Conservation (phyloP, 371 early-diverging fungal genomes). For the Blakeslea trispora region DNA sequence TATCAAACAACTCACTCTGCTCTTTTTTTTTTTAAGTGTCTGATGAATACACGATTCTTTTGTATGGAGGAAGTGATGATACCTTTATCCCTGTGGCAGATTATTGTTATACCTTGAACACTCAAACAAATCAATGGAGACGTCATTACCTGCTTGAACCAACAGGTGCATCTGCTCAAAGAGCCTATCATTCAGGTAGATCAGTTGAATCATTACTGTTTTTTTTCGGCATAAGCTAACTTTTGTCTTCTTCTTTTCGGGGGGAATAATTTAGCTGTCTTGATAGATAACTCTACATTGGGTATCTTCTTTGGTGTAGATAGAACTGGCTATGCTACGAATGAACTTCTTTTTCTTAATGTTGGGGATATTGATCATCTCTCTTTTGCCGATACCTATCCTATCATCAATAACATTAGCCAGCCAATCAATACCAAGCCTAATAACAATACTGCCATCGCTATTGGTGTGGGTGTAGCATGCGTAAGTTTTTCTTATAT, state of each 20-base stretch:
- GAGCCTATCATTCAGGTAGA: slow-evolving; percentile 9
- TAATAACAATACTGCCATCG: not conserved
- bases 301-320: slow-evolving; percentile 7
- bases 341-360: slow-evolving; percentile 7
- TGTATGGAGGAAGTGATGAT: slow-evolving; percentile 5
- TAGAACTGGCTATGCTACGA: not conserved
- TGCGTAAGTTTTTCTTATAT: not conserved
- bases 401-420: no score
- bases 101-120: slow-evolving; percentile 10
- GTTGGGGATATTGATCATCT: not conserved
- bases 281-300: slow-evolving; percentile 1
- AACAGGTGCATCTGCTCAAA: not conserved
- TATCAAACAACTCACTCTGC: no score
- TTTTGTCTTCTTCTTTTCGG: no score
- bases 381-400: not conserved
- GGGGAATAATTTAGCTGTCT: slow-evolving; percentile 11
- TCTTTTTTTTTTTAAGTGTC: no score
- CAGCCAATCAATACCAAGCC: not conserved
- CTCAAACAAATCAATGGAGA: not conserved
- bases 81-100: not conserved
- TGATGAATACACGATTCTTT: slow-evolving; percentile 3
- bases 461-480: not conserved
- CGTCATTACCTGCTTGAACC: slow-evolving; percentile 2
- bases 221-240: no score
- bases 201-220: no score